Evolutionary conservation across 192 early-diverging fungal genomes (phyloP).

Genomic region (Linderina pennispora): DNA sequence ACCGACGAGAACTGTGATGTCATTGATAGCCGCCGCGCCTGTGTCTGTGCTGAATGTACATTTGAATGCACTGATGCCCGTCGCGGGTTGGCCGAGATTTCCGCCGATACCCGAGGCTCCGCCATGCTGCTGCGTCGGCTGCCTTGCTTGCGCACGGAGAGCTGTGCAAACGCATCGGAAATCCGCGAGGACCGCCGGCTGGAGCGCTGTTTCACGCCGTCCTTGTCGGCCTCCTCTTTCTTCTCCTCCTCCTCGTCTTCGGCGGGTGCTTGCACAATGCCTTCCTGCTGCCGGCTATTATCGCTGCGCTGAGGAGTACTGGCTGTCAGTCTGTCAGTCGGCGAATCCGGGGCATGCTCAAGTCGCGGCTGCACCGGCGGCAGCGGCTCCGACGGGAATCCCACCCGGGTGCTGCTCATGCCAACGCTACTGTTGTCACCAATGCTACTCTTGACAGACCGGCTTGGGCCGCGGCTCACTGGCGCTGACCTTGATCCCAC

Average conservation of each 20-base stretch:
- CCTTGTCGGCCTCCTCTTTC: constrained; percentile 6
- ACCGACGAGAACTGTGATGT: background rate
- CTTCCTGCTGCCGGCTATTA: constrained; percentile 5
- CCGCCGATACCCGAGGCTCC: constrained; percentile 10
- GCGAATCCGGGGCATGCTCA: background rate
- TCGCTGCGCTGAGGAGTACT: too few species aligned
- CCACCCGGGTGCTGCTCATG: too few species aligned
- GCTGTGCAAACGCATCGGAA: background rate
- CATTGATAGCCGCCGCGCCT: background rate
- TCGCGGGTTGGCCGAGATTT: too few species aligned
- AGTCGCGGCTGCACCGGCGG: constrained; percentile 5
- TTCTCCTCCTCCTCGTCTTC: constrained; percentile 24
- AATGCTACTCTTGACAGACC: too few species aligned
- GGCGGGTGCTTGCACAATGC: background rate
- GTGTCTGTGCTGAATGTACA: too few species aligned
- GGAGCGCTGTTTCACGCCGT: constrained; percentile 34
- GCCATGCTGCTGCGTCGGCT: constrained; percentile 9
- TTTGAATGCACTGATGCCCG: too few species aligned
- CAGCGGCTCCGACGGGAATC: background rate
- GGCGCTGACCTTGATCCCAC: too few species aligned
- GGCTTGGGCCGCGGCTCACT: too few species aligned
- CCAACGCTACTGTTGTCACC: too few species aligned
- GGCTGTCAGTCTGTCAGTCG: too few species aligned
- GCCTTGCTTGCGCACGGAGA: constrained; percentile 6
- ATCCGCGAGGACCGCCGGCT: background rate